Conservation (phyloP, 1,139 yeast genomes). For the Wickerhamiella infanticola region DNA sequence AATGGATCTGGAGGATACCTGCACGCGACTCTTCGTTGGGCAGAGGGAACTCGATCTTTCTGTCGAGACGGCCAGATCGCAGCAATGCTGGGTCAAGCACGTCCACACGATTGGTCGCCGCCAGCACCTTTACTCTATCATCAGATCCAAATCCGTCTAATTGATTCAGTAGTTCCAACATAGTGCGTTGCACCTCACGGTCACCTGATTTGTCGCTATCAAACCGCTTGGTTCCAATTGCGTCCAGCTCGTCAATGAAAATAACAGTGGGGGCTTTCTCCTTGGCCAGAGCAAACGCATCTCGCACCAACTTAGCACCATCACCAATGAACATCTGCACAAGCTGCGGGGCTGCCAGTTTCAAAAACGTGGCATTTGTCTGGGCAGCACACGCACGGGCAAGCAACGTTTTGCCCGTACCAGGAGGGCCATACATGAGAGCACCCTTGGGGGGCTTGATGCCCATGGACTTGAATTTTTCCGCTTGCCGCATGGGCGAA, state of each 20-base stretch:
- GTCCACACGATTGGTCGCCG: conserved; percentile 97
- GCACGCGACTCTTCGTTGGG: conserved; percentile 97
- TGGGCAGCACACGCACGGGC: conserved; percentile 99
- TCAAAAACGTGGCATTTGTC: conserved; percentile 92
- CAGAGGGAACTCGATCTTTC: conserved; percentile 94
- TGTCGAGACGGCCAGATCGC: conserved; percentile 93
- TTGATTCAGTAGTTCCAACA: conserved; percentile 93
- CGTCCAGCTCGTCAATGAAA: conserved; percentile 94
- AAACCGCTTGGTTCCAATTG: conserved; percentile 96
- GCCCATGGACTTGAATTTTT: conserved; percentile 81
- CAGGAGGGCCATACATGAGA: conserved; percentile 98
- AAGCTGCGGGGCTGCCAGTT: conserved; percentile 94
- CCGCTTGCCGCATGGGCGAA: conserved; percentile 96
- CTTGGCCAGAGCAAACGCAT: conserved; percentile 96
- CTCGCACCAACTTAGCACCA: conserved; percentile 95
- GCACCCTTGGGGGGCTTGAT: conserved; percentile 98
- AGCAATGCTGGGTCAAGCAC: conserved; percentile 92
- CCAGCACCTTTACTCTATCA: conserved; percentile 90
- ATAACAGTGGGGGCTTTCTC: conserved; percentile 97
- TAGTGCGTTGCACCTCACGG: conserved; percentile 96
- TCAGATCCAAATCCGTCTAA: conserved; percentile 98
- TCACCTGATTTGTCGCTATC: conserved; percentile 97
- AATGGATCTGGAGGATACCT: conserved; percentile 88
- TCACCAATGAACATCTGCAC: conserved; percentile 99
- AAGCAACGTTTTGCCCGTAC: conserved; percentile 91